Evolutionary conservation across 2,329 filamentous ascomycete genomes (phyloP), one percentile per base, ranked within the genome.

Genomic region (Helminthosporium solani): DNA sequence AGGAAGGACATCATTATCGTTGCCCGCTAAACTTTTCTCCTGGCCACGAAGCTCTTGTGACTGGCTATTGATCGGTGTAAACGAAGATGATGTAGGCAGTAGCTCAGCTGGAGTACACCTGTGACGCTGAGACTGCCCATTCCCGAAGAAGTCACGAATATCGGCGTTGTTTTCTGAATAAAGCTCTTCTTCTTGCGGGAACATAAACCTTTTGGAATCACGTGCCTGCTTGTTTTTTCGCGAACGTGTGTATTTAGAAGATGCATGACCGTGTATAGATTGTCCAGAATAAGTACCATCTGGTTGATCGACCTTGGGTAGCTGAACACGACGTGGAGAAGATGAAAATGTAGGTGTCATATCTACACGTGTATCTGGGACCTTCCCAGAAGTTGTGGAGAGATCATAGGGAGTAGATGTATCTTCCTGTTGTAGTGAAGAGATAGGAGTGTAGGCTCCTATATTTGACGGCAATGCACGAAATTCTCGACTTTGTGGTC

Each of bases 111-210:
- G 46, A 15, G 12, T 20, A 23, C 35, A 38, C 23, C 20, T 16
- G 19, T 41, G 34, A 15, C 28, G 41, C 11, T 44, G 37, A 15
- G 20, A 9, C 35, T 21, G 36, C 4, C 31, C 16, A 3, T 42
- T 25, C 1, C 40, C 30, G 14, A 68, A 61, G 45, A 61, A 66
- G 18, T 53, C 35, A 7, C 63, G 56, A 12, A 66, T 66, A 42
- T 66, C 63, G 7, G 49, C 49, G 11, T 61, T 56, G 16, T 60
- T 53, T 1, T 52, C 40, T 25, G 28, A 31, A 31, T 14, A 14
- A 12, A 31, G 28, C 14, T 31, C 9, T n/a, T 31, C 28, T 4
- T 31, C 28, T 16, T 9, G 18, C 12, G 34, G 8, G 18, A 45
- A 52, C 4, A 40, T 27, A 3, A 46, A 25, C 0, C 25, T 11